phyloP scores from a whole-genome alignment of 1,139 yeast genomes.

The Yamadazyma songkhlaensis region DNA sequence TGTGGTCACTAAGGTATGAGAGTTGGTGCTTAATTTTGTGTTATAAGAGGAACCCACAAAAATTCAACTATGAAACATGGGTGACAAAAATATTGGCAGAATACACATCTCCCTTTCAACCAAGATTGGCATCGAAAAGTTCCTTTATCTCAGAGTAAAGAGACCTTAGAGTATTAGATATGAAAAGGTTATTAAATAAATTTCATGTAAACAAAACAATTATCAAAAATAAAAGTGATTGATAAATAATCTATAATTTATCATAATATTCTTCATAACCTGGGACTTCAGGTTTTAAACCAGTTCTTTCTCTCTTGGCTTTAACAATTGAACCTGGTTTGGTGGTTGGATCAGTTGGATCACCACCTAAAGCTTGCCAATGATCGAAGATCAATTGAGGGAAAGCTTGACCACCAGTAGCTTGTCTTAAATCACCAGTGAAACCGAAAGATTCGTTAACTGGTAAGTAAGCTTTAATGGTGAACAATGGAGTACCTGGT shows the following conservation, averaged over 20 bases:
- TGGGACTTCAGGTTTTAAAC: slow-evolving; percentile 96
- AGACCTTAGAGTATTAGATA: background rate
- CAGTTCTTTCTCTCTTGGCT: slow-evolving; percentile 94
- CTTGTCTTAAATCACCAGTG: slow-evolving; percentile 99
- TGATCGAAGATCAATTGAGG: slow-evolving; percentile 99
- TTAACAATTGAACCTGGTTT: slow-evolving; percentile 94
- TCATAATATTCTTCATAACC: slow-evolving; percentile 99
- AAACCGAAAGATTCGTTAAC: slow-evolving; percentile 99
- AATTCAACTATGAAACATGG: too few relatives aligned
- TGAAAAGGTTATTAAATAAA: slow-evolving; percentile 4
- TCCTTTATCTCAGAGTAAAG: too few relatives aligned
- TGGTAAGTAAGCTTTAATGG: slow-evolving; percentile 99
- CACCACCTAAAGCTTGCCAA: slow-evolving; percentile 90
- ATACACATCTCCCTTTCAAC: too few relatives aligned
- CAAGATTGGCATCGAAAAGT: too few relatives aligned
- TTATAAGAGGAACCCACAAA: too few relatives aligned
- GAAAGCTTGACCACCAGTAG: slow-evolving; percentile 99
- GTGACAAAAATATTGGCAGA: too few relatives aligned
- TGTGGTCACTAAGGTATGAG: too few relatives aligned
- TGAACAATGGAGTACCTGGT: slow-evolving; percentile 99
- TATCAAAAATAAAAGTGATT: slow-evolving; percentile 10
- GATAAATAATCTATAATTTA: slow-evolving; percentile 68
- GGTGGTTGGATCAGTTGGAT: slow-evolving; percentile 86
- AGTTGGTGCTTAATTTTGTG: background rate
- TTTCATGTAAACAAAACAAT: slow-evolving; percentile 12